phyloP scores from a whole-genome alignment of 306 rosid species.

The Inga leiocalycina region DNA sequence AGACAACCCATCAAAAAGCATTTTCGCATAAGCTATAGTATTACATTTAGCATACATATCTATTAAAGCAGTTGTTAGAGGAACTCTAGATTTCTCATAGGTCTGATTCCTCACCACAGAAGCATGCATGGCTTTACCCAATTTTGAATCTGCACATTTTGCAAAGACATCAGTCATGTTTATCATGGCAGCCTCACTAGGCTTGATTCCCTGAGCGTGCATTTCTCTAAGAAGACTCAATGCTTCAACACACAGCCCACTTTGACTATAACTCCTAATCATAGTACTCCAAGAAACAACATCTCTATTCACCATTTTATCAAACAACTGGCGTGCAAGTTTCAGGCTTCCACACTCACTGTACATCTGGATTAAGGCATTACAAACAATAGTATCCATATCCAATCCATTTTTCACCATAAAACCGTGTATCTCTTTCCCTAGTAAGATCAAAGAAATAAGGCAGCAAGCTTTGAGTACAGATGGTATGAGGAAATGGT shows the following conservation, averaged over 20 bases:
- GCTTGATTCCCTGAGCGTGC: slow-evolving; percentile 46
- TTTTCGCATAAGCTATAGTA: slow-evolving; percentile 42
- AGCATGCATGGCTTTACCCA: slow-evolving; percentile 63
- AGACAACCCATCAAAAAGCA: slow-evolving; percentile 48
- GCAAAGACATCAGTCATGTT: slow-evolving; percentile 50
- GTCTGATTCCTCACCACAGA: slow-evolving; percentile 48
- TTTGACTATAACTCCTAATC: slow-evolving; percentile 52
- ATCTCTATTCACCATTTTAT: slow-evolving; percentile 54
- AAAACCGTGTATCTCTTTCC: slow-evolving; percentile 63
- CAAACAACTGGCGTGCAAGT: slow-evolving; percentile 51
- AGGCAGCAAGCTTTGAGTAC: slow-evolving; percentile 70
- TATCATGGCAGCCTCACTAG: slow-evolving; percentile 54
- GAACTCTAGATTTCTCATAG: slow-evolving; percentile 36
- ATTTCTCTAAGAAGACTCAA: slow-evolving; percentile 46
- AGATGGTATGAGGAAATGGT: slow-evolving; percentile 64
- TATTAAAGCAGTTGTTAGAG: slow-evolving; percentile 49
- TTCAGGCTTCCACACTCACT: slow-evolving; percentile 46
- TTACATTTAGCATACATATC: slow-evolving; percentile 63
- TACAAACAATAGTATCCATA: slow-evolving; percentile 52
- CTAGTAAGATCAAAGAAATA: slow-evolving; percentile 35
- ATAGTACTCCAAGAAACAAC: slow-evolving; percentile 73
- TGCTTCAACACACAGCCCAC: slow-evolving; percentile 52
- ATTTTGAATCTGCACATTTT: slow-evolving; percentile 39
- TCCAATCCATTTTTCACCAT: slow-evolving; percentile 52
- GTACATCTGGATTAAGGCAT: slow-evolving; percentile 69